A percentile compares a stretch with the other conserved stretches of the same genome.
phyloP scores from a whole-genome alignment of 2,329 filamentous ascomycete species.

The Sphaerulina vaccinii region DNA sequence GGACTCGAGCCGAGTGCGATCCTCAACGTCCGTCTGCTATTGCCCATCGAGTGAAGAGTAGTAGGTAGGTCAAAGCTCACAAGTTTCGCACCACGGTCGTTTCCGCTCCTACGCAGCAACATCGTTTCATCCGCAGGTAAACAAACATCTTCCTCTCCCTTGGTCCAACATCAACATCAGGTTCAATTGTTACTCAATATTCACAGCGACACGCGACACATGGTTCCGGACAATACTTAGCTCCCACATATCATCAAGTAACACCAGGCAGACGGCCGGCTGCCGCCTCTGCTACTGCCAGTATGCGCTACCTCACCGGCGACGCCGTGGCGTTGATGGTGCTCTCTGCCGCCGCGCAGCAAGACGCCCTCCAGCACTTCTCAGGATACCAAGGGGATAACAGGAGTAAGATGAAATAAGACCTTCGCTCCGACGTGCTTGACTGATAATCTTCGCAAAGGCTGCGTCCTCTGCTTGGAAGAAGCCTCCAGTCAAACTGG shows the following conservation, averaged over 20 bases:
- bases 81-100: too few species aligned
- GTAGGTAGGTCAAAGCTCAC: neutral
- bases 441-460: neutral
- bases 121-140: too few species aligned
- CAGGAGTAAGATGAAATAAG: too few species aligned
- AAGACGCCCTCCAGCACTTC: neutral
- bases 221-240: slow-evolving; percentile 6
- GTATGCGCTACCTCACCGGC: slow-evolving; percentile 2
- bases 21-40: too few species aligned
- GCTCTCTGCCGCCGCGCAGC: neutral
- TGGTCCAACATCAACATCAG: slow-evolving; percentile 11
- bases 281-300: neutral
- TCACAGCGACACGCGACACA: neutral
- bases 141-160: neutral
- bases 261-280: neutral
- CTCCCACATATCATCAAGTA: slow-evolving; percentile 3
- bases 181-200: slow-evolving; percentile 7
- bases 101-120: too few species aligned
- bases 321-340: slow-evolving; percentile 1
- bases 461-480: neutral
- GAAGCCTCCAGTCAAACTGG: neutral
- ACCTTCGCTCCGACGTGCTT: too few species aligned
- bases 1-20: too few species aligned
- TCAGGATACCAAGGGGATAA: neutral
- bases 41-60: too few species aligned